Evolutionary conservation across 805 yeast species (phyloP).

Genomic region (Suhomyces vadensis): DNA sequence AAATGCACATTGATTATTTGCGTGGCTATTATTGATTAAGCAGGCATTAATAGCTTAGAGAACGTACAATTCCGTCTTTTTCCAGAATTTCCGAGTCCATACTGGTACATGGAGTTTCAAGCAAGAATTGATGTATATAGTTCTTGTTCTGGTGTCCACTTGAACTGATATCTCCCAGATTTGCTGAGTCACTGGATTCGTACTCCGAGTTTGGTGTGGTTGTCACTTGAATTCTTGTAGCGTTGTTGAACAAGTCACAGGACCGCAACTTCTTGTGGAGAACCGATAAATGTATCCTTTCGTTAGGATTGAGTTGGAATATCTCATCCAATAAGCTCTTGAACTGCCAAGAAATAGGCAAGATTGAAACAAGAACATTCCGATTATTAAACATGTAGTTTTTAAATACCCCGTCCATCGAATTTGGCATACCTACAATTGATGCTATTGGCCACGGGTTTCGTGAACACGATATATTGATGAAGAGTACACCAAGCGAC

Average conservation of each 20-base stretch:
- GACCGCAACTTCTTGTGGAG: conserved; percentile 24
- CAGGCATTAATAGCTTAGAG: too few species aligned
- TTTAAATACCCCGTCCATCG: conserved; percentile 52
- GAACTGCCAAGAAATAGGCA: conserved; percentile 71
- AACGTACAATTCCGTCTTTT: too few species aligned
- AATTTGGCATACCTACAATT: conserved; percentile 47
- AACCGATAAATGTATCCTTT: conserved; percentile 42
- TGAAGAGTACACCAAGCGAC: conserved; percentile 80
- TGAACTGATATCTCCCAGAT: too few species aligned
- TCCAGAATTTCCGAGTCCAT: not conserved
- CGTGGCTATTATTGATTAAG: too few species aligned
- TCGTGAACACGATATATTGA: conserved; percentile 77
- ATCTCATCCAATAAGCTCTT: conserved; percentile 50
- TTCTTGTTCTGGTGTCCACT: not conserved
- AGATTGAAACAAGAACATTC: conserved; percentile 57
- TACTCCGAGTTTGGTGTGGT: not conserved
- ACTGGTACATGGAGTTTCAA: conserved; percentile 1
- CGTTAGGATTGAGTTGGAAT: conserved; percentile 49
- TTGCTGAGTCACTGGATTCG: too few species aligned
- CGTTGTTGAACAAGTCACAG: not conserved
- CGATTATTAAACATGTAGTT: conserved; percentile 52
- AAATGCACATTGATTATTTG: too few species aligned
- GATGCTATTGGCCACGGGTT: conserved; percentile 91
- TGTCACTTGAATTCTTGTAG: not conserved
- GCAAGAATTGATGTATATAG: not conserved